phyloP scores from a whole-genome alignment of 1,139 yeast species.

The Geotrichum aggregatum region DNA sequence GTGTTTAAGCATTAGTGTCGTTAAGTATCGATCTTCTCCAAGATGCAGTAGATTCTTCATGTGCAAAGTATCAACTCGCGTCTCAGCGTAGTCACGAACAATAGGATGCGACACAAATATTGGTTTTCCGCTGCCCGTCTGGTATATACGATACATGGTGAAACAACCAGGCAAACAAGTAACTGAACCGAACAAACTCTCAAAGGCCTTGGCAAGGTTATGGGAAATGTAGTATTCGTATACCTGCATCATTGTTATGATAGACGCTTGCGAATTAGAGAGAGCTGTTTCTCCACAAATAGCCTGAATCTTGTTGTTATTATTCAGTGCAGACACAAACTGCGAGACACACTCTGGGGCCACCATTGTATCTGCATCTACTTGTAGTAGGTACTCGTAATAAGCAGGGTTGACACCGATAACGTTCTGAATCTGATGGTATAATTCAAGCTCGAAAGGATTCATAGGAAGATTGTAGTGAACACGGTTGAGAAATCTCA shows the following conservation, averaged over 20 bases:
- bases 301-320: constrained; percentile 41
- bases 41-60: constrained; percentile 43
- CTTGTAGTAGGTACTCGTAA: constrained; percentile 41
- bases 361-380: constrained; percentile 44
- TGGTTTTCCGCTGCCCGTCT: constrained; percentile 40
- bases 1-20: constrained; percentile 40
- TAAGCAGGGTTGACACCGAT: constrained; percentile 44
- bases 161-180: constrained; percentile 46
- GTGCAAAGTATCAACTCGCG: constrained; percentile 42
- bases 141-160: constrained; percentile 40
- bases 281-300: constrained; percentile 44
- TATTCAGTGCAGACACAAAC: constrained; percentile 40
- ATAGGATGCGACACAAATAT: constrained; percentile 40
- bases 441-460: constrained; percentile 42
- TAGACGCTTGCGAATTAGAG: constrained; percentile 39
- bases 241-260: constrained; percentile 44
- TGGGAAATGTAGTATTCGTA: constrained; percentile 45
- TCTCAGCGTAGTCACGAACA: constrained; percentile 39
- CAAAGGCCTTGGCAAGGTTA: constrained; percentile 43
- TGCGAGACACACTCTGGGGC: constrained; percentile 39
- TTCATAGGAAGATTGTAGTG: constrained; percentile 41
- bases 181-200: constrained; percentile 42
- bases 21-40: constrained; percentile 45
- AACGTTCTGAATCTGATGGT: constrained; percentile 42
- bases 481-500: constrained; percentile 42